Percentiles rank a stretch among this genome's conserved stretches.
Conservation (phyloP, 225 moss, liverwort and hornwort genomes). For the Straminergon stramineum region DNA sequence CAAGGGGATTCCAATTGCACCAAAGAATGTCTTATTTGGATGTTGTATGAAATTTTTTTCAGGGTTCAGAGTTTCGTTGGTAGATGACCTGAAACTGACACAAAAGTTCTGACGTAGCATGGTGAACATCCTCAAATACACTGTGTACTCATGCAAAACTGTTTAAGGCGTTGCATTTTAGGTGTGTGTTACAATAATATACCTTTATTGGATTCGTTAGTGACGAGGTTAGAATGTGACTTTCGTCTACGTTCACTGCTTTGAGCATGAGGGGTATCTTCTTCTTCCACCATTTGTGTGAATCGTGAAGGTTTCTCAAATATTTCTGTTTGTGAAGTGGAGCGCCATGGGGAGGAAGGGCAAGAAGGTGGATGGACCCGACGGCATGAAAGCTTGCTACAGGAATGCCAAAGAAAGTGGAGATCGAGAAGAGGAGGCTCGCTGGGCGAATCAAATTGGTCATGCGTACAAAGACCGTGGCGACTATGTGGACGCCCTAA, state of each 20-base stretch:
- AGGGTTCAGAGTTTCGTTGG: not conserved
- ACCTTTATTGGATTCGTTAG: not conserved
- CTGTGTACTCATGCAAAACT: not conserved
- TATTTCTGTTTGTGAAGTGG: not conserved
- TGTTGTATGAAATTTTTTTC: not conserved
- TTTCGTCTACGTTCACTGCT: not conserved
- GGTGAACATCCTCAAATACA: not conserved
- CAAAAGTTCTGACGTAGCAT: not conserved
- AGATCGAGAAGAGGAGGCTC: conserved; percentile 81
- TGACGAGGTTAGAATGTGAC: not conserved
- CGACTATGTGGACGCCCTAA: conserved; percentile 70
- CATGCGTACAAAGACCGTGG: conserved; percentile 80
- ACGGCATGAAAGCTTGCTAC: conserved; percentile 52
- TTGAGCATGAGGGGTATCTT: not conserved
- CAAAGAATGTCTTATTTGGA: not conserved
- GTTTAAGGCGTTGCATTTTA: not conserved
- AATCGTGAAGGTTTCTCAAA: not conserved
- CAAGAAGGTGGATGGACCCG: conserved; percentile 18
- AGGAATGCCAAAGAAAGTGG: conserved; percentile 57
- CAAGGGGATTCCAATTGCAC: not conserved
- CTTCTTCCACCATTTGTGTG: not conserved
- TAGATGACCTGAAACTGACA: not conserved
- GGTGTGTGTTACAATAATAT: not conserved
- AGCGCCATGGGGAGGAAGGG: conserved; percentile 30
- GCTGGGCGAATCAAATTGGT: conserved; percentile 96